Evolutionary conservation across 1,139 yeast genomes (phyloP), one percentile per base, ranked within the genome.

Genomic region (Saccharomyces hybrid): DNA sequence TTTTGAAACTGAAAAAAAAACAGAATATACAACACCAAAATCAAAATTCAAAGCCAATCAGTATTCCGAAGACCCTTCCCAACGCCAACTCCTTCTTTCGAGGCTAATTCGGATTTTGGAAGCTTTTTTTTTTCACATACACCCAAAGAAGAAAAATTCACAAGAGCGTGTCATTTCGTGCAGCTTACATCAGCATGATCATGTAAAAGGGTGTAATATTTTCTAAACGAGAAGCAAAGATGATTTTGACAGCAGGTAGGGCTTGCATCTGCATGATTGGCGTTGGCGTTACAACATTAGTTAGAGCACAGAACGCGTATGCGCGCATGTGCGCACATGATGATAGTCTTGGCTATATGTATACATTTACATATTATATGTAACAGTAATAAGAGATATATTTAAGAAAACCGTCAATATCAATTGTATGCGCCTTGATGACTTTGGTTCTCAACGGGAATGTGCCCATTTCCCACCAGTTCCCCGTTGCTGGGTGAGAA

Each of bases 401-500:
- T 3, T 38, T 9, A 24, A 11, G 21, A 12, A 38, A 34, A 14
- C 42, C 19, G 3, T 19, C n/a, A 9, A 8, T 19, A 19, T 38
- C 24, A 38, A 38, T 38, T 8, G n/a, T 9, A 19, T 9, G 19
- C 9, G 24, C 19, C n/a, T 38, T 19, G n/a, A 19, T 19, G 44
- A 19, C 16, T 19, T 38, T 38, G 21, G 24, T 38, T 24, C 27
- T 26, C 41, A 29, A 52, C 27, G 59, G 63, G 54, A 54, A 63
- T 55, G 56, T 38, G 65, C 52, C 61, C 64, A 48, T 63, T 61
- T 9, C 71, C 71, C 1, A 65, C 60, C 2, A 57, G 53, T 48
- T 64, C 63, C 11, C 65, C 65, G 19, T 60, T 60, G 4, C 52
- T 49, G 7, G 64, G 64, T 5, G 65, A 56, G 50, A 38, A 38